A percentile compares a stretch with the other conserved stretches of the same genome.
These are phyloP conservation scores for Penstemon newberryi DNA, from an alignment of 257 asterid species.

Conservation along the genomic window DNA sequence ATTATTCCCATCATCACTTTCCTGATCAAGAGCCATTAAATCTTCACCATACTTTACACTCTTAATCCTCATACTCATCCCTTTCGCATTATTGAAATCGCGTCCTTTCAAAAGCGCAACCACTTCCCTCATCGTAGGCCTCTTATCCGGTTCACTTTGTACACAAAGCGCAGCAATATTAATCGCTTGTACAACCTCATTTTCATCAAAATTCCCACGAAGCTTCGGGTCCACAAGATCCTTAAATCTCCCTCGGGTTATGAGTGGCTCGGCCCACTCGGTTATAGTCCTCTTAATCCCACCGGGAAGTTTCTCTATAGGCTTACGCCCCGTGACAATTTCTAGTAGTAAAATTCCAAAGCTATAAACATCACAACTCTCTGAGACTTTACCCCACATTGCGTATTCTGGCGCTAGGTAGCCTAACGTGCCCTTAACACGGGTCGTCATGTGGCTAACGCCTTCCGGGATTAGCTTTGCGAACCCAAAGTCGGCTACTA, in stretches of 20 bases:
- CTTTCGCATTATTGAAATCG: conserved; percentile 32
- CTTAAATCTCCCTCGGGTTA: conserved; percentile 43
- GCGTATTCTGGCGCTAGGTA: conserved; percentile 86
- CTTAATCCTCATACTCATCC: conserved; percentile 37
- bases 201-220: conserved; percentile 58
- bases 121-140: conserved; percentile 78
- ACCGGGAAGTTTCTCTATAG: conserved; percentile 76
- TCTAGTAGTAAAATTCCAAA: conserved; percentile 72
- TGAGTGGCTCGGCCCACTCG: conserved; percentile 80
- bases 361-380: conserved; percentile 78
- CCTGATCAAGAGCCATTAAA: conserved; percentile 64
- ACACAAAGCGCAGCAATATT: conserved; percentile 74
- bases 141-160: conserved; percentile 66
- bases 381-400: conserved; percentile 93
- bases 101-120: conserved; percentile 50
- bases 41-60: conserved; percentile 71
- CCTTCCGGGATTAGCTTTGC: conserved; percentile 91
- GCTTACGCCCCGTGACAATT: conserved; percentile 67
- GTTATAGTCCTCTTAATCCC: conserved; percentile 78
- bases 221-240: conserved; percentile 76
- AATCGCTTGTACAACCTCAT: conserved; percentile 43
- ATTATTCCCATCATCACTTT: conserved; percentile 43
- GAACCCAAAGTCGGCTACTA: conserved; percentile 81
- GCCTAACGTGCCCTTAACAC: conserved; percentile 81
- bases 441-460: conserved; percentile 90